These are phyloP conservation scores for Striga hermonthica DNA, from an alignment of 305 asterid genomes.

Conservation along the genomic window DNA sequence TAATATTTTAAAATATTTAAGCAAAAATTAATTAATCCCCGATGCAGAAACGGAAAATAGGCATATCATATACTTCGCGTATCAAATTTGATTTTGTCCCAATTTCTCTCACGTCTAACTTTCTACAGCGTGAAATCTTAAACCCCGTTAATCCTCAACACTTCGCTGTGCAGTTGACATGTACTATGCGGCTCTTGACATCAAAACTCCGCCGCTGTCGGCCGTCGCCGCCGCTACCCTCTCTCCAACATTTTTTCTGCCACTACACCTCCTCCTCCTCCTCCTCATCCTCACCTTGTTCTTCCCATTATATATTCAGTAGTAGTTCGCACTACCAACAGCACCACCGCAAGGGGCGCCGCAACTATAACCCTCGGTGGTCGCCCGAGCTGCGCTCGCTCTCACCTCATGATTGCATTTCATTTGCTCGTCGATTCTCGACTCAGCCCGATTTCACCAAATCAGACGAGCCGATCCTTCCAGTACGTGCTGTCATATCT, in stretches of 20 bases:
- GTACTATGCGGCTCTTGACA: conserved; percentile 31
- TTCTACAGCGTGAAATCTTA: no score
- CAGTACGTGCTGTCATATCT: conserved; percentile 40
- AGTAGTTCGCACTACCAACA: conserved; percentile 26
- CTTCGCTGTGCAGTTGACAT: neutral
- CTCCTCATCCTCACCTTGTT: neutral
- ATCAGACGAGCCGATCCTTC: conserved; percentile 33
- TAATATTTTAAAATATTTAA: no score
- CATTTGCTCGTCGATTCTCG: neutral
- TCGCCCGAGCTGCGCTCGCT: conserved; percentile 30
- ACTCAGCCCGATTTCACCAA: conserved; percentile 1
- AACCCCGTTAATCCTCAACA: no score
- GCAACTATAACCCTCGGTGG: neutral
- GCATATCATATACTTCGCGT: no score
- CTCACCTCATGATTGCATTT: conserved; percentile 24
- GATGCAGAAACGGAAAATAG: no score
- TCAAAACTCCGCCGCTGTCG: conserved; percentile 38
- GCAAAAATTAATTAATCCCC: no score
- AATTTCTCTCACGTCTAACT: no score
- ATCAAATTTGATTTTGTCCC: no score
- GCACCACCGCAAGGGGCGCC: conserved; percentile 19
- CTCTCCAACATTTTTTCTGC: conserved; percentile 29
- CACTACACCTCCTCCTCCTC: conserved; percentile 28
- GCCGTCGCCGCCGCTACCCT: conserved; percentile 19
- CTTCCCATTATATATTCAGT: conserved; percentile 8